Evolutionary conservation across 345 rosid species (phyloP).

Genomic region (Rubroshorea leprosula): DNA sequence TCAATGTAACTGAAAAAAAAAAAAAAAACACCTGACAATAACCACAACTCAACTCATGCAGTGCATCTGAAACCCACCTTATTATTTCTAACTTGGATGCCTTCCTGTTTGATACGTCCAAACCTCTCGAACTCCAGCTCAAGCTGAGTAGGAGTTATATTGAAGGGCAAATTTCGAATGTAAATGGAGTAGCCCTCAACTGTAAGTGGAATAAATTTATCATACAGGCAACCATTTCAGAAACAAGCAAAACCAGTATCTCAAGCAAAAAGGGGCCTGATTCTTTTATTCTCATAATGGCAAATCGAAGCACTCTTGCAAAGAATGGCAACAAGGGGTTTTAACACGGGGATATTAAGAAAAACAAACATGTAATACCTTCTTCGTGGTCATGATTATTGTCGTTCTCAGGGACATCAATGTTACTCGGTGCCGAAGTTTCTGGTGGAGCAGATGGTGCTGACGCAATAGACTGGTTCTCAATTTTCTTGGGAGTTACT

Average conservation of each 20-base stretch:
- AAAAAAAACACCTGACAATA: neutral
- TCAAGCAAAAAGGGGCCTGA: conserved; percentile 6
- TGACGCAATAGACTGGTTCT: conserved; percentile 24
- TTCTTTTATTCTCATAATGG: neutral
- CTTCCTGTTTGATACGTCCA: conserved; percentile 64
- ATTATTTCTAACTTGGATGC: conserved; percentile 65
- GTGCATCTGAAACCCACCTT: conserved; percentile 41
- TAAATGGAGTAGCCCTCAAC: conserved; percentile 67
- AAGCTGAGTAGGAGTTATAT: conserved; percentile 45
- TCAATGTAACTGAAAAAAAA: neutral
- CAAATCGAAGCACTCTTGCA: neutral
- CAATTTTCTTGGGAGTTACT: conserved; percentile 23
- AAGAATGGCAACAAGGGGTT: no score
- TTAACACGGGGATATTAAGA: neutral
- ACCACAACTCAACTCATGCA: neutral
- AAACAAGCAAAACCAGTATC: conserved; percentile 6
- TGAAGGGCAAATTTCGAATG: conserved; percentile 49
- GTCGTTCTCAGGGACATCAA: conserved; percentile 34
- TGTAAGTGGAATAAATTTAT: conserved; percentile 18
- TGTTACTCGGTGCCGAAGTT: conserved; percentile 25
- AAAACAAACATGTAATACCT: conserved; percentile 28
- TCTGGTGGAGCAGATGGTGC: conserved; percentile 32
- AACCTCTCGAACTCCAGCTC: conserved; percentile 56
- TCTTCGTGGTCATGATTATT: conserved; percentile 42
- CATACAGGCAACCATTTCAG: neutral